Evolutionary conservation across 2,329 filamentous ascomycete species (phyloP), one percentile per base, ranked within the genome.

Genomic region (Harringtonia aguacate): DNA sequence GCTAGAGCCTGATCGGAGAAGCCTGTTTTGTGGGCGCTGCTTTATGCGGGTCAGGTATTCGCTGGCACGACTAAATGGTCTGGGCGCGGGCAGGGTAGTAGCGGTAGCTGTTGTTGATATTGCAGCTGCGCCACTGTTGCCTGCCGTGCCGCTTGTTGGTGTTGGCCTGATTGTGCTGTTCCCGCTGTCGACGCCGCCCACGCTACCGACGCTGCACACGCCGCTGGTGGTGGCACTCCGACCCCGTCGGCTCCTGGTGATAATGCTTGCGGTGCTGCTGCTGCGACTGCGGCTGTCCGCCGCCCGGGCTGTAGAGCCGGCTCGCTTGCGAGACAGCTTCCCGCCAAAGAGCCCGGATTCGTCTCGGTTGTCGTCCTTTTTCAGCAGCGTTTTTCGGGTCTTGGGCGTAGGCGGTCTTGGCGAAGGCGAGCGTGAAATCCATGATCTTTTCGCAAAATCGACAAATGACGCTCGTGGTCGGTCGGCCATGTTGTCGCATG

Each of bases 11-110:
- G 61, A 59, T 48, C 65, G 69, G 35, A 61, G 58, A 33, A 68
- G 61, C 30, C 68, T 61, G 46, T 58, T 59, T 33, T 64, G 63
- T 36, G 69, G 66, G 24, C 62, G 62, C 44, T 68, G 63, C 53
- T 72, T 74, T 47, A 75, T 69, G 55, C 65, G 75, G 47, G 64
- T 68, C 41, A 78, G 59, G 53, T 73, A 76, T 34, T 59, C 59
- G 48, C 62, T 67, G 39, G 72, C 66, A 40, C 68, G 65, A 41
- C 60, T 64, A 40, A 70, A 57, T 2, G 63, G 57, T 34, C 61
- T 64, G 24, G 64, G 58, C 20, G 56, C 55, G 48, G 61, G 33
- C 21, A 45, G 21, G 4, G 34, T 42, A 17, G 48, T 27, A 12
- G 43, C 30, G 13, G 22, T 12, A 15, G 41, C 17, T n/a, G 41